Base-by-base conservation (phyloP, 805 yeast species). In the Blastobotrys chiropterorum region DNA sequence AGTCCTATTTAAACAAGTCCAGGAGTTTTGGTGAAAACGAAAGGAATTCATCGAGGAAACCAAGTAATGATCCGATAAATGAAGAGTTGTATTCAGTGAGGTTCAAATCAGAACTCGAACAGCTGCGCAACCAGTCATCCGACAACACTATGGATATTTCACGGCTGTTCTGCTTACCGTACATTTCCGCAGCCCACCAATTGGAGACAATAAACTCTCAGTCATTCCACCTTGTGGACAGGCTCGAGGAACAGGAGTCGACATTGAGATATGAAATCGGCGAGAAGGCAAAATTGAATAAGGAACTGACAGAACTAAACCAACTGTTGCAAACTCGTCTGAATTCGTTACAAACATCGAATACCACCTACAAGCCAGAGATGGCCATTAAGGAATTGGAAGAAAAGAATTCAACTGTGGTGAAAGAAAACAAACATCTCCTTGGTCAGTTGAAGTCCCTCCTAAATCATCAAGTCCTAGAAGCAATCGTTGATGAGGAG, bases 101-200 rank as follows among this genome's bases (percentile, higher is more conserved):
- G 5, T 21, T 42, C 5, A 20, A 42, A 11, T 16, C n/a, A 19
- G 48, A 46, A 20, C 21, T 46, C 21, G 20, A 8, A 5, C 14
- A n/a, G 41, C 21, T 46, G 26, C 20, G 31, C 16, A 31, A 26
- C 20, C 6, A 4, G 7, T 6, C 6, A 7, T 15, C 42, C 8
- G 42, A 16, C 15, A 3, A n/a, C 7, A 6, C 39, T 8, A 26
- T 39, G 8, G 42, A 26, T n/a, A 19, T 20, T 4, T 15, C 26
- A 15, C 19, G 16, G 13, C 20, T 46, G 17, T 16, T 13, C 6
- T 46, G 48, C 42, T 42, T 46, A 13, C 48, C 48, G 31, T 46
- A 22, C n/a, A 17, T 46, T n/a, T 7, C 8, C n/a, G 42, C 48
- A 4, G 30, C n/a, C 13, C 20, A 31, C 17, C 6, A 13, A n/a